Evolutionary conservation across 768 basidiomycete species (phyloP).

Genomic region (Lactarius tabidus): DNA sequence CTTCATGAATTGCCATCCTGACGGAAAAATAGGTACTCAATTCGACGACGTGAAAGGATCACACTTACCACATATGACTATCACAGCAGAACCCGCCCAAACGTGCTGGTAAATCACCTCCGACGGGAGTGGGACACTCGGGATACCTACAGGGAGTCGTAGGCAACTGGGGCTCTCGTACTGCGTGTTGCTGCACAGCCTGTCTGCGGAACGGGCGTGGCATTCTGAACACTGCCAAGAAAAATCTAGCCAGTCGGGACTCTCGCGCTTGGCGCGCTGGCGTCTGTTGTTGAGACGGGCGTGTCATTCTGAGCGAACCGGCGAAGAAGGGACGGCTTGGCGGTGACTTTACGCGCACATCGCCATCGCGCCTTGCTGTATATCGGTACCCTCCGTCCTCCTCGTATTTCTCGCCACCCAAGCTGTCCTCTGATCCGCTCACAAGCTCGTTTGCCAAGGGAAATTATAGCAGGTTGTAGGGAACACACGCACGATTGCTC

Average conservation of each 20-base stretch:
- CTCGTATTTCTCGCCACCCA: neutral
- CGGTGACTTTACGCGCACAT: neutral
- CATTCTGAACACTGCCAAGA: neutral
- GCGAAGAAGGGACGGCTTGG: neutral
- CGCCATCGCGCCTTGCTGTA: neutral
- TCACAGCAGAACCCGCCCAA: conserved; percentile 11
- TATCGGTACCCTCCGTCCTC: neutral
- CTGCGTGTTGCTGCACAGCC: neutral
- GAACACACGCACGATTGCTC: neutral
- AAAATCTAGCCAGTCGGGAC: neutral
- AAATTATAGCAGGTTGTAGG: neutral
- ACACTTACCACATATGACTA: neutral
- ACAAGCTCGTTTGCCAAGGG: neutral
- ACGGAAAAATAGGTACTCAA: neutral
- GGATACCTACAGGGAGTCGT: neutral
- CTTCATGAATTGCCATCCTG: neutral
- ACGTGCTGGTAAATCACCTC: neutral
- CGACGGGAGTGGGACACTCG: neutral
- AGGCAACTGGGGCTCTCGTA: neutral
- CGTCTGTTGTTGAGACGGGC: too few species aligned
- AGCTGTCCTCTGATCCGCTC: neutral
- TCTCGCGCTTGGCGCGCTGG: neutral
- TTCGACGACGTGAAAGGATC: neutral
- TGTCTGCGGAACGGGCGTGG: neutral
- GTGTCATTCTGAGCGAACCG: too few species aligned